These are phyloP conservation scores for Hypoxylon sp. DNA, from an alignment of 2,329 filamentous ascomycete genomes.

Conservation along the genomic window DNA sequence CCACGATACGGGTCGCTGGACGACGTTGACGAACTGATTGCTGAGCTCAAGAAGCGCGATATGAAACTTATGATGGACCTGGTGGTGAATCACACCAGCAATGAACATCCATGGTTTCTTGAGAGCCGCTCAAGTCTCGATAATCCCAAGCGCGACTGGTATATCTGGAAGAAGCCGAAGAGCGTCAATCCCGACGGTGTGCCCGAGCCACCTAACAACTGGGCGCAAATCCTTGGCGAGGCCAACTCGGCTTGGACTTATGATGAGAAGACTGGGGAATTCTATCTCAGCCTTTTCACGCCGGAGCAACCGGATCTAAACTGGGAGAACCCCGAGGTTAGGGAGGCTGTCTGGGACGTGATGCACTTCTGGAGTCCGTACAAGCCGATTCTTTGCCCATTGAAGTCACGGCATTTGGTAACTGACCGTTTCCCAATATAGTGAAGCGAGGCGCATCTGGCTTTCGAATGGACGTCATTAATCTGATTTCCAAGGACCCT, in stretches of 20 bases:
- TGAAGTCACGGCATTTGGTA: background rate
- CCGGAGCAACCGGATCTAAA: slow-evolving; percentile 87
- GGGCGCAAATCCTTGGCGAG: slow-evolving; percentile 73
- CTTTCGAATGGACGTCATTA: slow-evolving; percentile 82
- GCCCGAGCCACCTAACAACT: slow-evolving; percentile 81
- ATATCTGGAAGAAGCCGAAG: slow-evolving; percentile 69
- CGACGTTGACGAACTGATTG: slow-evolving; percentile 75
- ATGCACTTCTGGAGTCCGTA: slow-evolving; percentile 79
- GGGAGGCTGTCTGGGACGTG: slow-evolving; percentile 78
- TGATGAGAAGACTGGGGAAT: slow-evolving; percentile 80
- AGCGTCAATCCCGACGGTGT: slow-evolving; percentile 69
- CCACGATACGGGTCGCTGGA: slow-evolving; percentile 75
- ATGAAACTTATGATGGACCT: slow-evolving; percentile 82
- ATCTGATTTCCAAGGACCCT: slow-evolving; percentile 77
- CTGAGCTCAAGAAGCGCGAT: slow-evolving; percentile 70
- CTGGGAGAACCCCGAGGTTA: slow-evolving; percentile 80
- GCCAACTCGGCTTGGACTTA: slow-evolving; percentile 76
- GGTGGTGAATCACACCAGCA: slow-evolving; percentile 83
- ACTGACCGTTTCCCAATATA: slow-evolving; percentile 15
- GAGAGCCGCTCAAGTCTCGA: slow-evolving; percentile 73
- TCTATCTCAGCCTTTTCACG: slow-evolving; percentile 83
- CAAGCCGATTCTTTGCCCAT: background rate
- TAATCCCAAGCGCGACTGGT: slow-evolving; percentile 78
- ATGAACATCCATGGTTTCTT: slow-evolving; percentile 79
- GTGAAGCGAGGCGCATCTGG: slow-evolving; percentile 79